Conservation (phyloP, 371 early-diverging fungal genomes). For the Saksenaea vasiformis region DNA sequence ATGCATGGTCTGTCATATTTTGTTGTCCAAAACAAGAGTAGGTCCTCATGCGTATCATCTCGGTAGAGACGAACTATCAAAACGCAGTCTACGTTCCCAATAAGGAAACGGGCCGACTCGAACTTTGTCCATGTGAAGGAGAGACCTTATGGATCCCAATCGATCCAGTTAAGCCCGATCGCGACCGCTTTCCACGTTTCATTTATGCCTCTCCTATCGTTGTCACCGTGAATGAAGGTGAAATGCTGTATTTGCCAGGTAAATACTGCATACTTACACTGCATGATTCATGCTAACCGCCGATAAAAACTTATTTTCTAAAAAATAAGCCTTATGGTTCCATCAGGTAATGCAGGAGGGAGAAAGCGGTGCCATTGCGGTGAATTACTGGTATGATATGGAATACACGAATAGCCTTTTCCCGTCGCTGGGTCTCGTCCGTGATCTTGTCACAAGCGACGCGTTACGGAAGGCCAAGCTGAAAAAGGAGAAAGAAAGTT, state of each 20-base stretch:
- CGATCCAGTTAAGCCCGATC: constrained; percentile 58
- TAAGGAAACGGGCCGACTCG: constrained; percentile 23
- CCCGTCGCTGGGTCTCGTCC: constrained; percentile 37
- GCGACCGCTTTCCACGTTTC: constrained; percentile 53
- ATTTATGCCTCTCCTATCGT: constrained; percentile 54
- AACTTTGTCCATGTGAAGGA: constrained; percentile 42
- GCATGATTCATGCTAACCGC: background rate
- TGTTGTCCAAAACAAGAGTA: background rate
- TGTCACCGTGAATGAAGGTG: constrained; percentile 66
- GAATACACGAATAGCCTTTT: constrained; percentile 47
- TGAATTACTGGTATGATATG: constrained; percentile 85
- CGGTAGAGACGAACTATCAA: constrained; percentile 55
- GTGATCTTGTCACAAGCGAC: constrained; percentile 34
- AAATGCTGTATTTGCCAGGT: constrained; percentile 77
- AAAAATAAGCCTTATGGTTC: constrained; percentile 69
- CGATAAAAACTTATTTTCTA: too few relatives aligned
- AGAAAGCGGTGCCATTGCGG: constrained; percentile 71
- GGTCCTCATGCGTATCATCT: background rate
- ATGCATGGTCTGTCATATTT: constrained; percentile 51
- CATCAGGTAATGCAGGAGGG: constrained; percentile 74
- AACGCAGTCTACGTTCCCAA: constrained; percentile 54
- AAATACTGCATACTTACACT: background rate
- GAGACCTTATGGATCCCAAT: constrained; percentile 67
- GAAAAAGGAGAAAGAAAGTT: too few relatives aligned
- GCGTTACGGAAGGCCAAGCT: constrained; percentile 11